phyloP scores from a whole-genome alignment of 495 filamentous ascomycete genomes.

The Podospora pseudoanserina region DNA sequence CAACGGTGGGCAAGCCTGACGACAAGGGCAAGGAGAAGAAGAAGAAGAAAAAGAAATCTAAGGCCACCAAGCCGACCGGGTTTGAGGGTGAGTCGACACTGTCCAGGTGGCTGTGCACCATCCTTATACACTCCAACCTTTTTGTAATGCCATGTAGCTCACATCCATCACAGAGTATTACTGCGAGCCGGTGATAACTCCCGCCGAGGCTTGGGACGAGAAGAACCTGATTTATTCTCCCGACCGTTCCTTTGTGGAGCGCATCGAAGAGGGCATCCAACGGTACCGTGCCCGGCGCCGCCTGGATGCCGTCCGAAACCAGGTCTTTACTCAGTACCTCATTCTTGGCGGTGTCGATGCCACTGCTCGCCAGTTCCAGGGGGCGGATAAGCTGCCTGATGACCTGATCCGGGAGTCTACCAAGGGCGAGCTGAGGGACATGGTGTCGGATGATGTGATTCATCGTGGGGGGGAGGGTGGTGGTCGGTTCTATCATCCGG shows the following conservation, averaged over 20 bases:
- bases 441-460: slow-evolving; percentile 59
- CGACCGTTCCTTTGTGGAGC: slow-evolving; percentile 37
- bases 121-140: not conserved
- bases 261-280: slow-evolving; percentile 82
- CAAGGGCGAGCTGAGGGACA: slow-evolving; percentile 58
- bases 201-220: slow-evolving; percentile 60
- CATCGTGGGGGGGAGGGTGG: slow-evolving; percentile 29
- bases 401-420: slow-evolving; percentile 51
- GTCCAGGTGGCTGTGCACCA: slow-evolving; percentile 6
- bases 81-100: slow-evolving; percentile 40
- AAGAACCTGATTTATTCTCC: slow-evolving; percentile 26
- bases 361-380: slow-evolving; percentile 63
- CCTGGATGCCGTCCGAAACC: slow-evolving; percentile 56
- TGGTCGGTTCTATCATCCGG: slow-evolving; percentile 41
- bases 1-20: not conserved
- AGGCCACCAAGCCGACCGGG: slow-evolving; percentile 38
- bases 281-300: slow-evolving; percentile 74
- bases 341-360: slow-evolving; percentile 76
- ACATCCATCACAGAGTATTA: slow-evolving; percentile 54
- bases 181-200: slow-evolving; percentile 73
- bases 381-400: slow-evolving; percentile 52
- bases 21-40: slow-evolving; percentile 23
- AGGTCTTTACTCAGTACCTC: slow-evolving; percentile 75
- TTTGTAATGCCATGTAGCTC: not conserved
- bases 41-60: slow-evolving; percentile 32